Evolutionary conservation across 192 early-diverging fungal genomes (phyloP).

Genomic region (Neocallimastix lanati): DNA sequence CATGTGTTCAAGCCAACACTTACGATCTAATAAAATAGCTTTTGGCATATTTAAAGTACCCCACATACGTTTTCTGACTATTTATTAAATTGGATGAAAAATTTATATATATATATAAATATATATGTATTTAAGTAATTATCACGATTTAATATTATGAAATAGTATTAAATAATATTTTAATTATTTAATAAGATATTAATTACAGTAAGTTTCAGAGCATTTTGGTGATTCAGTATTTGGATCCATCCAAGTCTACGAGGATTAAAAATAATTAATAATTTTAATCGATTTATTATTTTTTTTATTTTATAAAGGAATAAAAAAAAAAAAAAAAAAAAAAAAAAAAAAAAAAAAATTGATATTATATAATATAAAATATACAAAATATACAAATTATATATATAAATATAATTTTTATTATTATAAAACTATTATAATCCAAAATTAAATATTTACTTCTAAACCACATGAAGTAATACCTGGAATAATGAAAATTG

Average conservation of each 20-base stretch:
- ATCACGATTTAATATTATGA: too few relatives aligned
- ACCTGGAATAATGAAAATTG: constrained; percentile 70
- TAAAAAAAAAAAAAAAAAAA: too few relatives aligned
- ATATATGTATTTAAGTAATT: too few relatives aligned
- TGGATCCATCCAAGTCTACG: not conserved
- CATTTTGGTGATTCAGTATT: not conserved
- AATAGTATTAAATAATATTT: too few relatives aligned
- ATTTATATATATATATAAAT: too few relatives aligned
- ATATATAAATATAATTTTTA: not conserved
- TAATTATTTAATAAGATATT: too few relatives aligned
- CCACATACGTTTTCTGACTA: constrained; percentile 1
- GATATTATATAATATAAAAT: too few relatives aligned
- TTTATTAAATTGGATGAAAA: too few relatives aligned
- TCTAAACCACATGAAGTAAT: constrained; percentile 76
- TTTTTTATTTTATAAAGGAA: not conserved
- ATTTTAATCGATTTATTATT: too few relatives aligned
- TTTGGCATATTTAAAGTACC: constrained; percentile 53
- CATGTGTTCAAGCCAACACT: constrained; percentile 70
- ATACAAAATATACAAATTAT: too few relatives aligned
- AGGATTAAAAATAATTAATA: not conserved
- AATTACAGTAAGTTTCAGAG: not conserved
- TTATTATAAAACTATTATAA: constrained; percentile 42
- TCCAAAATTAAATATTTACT: constrained; percentile 38
- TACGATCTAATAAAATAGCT: constrained; percentile 67
- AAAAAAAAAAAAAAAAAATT: too few relatives aligned